Percentiles rank a stretch among this genome's conserved stretches.
Conservation (phyloP, 306 rosid species). For the Fagus sylvatica region DNA sequence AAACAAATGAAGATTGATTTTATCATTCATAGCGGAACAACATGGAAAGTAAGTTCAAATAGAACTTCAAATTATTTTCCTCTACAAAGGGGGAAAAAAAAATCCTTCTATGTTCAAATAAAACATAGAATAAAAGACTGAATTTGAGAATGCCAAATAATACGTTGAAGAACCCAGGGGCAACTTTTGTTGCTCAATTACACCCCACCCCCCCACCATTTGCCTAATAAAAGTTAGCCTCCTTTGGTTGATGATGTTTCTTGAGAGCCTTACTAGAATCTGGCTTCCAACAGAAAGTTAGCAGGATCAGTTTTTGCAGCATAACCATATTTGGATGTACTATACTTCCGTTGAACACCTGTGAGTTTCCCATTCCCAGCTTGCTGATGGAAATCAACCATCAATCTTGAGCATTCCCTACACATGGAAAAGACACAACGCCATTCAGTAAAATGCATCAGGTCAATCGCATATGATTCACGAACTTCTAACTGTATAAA, state of each 20-base stretch:
- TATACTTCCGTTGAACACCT: constrained; percentile 51
- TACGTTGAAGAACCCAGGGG: constrained; percentile 17
- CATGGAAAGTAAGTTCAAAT: not conserved
- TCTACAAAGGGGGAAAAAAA: not conserved
- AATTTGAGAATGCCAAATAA: not conserved
- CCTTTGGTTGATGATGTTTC: not conserved
- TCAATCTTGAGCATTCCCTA: constrained; percentile 79
- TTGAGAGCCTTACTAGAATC: not conserved
- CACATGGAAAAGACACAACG: not conserved
- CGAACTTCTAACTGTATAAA: not conserved
- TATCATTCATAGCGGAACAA: not conserved
- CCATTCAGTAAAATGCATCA: not conserved
- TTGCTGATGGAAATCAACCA: constrained; percentile 72
- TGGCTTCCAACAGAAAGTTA: constrained; percentile 29
- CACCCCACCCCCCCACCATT: constrained; percentile 1
- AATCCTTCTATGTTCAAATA: not conserved
- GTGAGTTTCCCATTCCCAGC: constrained; percentile 58
- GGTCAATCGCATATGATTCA: not conserved
- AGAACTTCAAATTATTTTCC: not conserved
- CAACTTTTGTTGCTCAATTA: constrained; percentile 34
- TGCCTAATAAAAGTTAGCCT: not conserved
- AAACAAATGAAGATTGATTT: not conserved
- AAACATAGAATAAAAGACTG: not conserved
- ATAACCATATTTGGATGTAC: constrained; percentile 65
- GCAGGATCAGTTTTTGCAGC: constrained; percentile 66